Evolutionary conservation across 2,329 filamentous ascomycete genomes (phyloP).

Genomic region (Rhynchosporium agropyri): DNA sequence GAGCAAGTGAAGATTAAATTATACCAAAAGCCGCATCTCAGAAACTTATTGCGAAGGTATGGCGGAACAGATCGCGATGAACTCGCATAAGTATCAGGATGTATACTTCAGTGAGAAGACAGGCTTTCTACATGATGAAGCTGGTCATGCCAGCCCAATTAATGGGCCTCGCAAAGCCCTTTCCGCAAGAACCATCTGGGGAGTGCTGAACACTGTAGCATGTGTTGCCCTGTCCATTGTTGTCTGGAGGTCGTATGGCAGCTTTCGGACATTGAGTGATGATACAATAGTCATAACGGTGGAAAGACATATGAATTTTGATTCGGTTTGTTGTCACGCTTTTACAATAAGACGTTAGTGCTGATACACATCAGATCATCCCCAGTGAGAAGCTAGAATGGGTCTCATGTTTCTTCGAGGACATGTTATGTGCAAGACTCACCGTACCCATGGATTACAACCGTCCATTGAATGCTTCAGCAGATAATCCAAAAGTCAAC

Average conservation of each 20-base stretch:
- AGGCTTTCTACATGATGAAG: conserved; percentile 5
- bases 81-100: neutral
- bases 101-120: conserved; percentile 8
- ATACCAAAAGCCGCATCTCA: neutral
- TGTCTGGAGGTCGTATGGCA: conserved; percentile 3
- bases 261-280: neutral
- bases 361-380: conserved; percentile 42
- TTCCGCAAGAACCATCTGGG: neutral
- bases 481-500: conserved; percentile 38
- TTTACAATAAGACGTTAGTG: neutral
- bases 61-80: neutral
- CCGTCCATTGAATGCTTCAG: conserved; percentile 45
- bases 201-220: neutral
- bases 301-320: conserved; percentile 11
- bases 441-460: conserved; percentile 53
- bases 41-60: neutral
- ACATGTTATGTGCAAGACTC: conserved; percentile 46
- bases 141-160: neutral
- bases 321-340: neutral
- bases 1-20: neutral
- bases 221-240: neutral
- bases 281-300: neutral
- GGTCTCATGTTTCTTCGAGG: conserved; percentile 48
- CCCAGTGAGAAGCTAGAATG: conserved; percentile 50
- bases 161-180: neutral